These are phyloP conservation scores for Penicillium robsamsonii DNA, from an alignment of 495 filamentous ascomycete species.

Conservation along the genomic window DNA sequence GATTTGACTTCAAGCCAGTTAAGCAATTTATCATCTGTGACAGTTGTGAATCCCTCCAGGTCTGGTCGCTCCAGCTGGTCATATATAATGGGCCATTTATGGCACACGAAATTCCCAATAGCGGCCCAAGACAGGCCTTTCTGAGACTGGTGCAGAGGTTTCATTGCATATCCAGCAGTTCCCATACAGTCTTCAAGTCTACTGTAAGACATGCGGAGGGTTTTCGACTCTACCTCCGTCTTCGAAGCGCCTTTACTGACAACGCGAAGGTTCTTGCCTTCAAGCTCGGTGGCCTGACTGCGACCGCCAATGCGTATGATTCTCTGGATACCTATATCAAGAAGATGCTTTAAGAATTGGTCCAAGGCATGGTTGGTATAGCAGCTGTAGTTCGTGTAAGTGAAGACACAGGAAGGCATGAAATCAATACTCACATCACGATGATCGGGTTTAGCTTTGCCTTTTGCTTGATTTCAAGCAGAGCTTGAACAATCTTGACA, in stretches of 20 bases:
- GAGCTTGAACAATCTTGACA: slow-evolving; percentile 12
- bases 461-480: slow-evolving; percentile 10
- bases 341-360: slow-evolving; percentile 16
- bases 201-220: neutral
- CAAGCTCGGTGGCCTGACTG: slow-evolving; percentile 12
- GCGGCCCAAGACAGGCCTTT: slow-evolving; percentile 8
- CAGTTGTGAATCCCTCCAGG: slow-evolving; percentile 1
- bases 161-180: slow-evolving; percentile 4
- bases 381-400: neutral
- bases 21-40: slow-evolving; percentile 2
- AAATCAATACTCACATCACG: neutral
- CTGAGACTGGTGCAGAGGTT: slow-evolving; percentile 12
- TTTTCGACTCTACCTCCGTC: slow-evolving; percentile 17
- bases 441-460: slow-evolving; percentile 7
- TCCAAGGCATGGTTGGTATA: slow-evolving; percentile 22
- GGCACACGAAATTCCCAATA: slow-evolving; percentile 3
- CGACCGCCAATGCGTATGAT: slow-evolving; percentile 19
- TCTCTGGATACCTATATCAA: slow-evolving; percentile 8
- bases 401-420: neutral
- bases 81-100: slow-evolving; percentile 9
- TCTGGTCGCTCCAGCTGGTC: neutral
- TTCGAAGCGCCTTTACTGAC: slow-evolving; percentile 8
- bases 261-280: slow-evolving; percentile 21
- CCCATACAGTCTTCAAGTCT: neutral
- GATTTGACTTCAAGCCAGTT: slow-evolving; percentile 6